Conservation (phyloP, 2,329 filamentous ascomycete genomes). For the Sclerotinia sclerotiorum region DNA sequence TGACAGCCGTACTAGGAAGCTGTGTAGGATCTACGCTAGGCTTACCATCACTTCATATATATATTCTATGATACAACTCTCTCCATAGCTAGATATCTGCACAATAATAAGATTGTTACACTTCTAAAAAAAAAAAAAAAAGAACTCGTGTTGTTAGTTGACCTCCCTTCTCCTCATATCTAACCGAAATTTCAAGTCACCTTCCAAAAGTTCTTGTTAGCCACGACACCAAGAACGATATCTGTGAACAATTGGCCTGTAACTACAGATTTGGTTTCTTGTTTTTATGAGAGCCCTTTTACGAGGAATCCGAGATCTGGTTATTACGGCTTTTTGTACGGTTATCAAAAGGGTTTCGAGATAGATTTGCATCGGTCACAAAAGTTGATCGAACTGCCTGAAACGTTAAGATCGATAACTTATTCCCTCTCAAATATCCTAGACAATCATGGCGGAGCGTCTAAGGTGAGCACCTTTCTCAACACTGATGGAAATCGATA, state of each 20-base stretch:
- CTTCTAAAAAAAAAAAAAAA: too few species aligned
- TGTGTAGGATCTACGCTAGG: too few species aligned
- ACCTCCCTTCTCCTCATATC: too few species aligned
- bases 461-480: background rate
- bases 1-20: too few species aligned
- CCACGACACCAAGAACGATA: background rate
- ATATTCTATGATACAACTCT: too few species aligned
- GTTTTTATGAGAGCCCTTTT: background rate
- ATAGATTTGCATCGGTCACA: background rate
- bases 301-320: background rate
- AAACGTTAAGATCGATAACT: background rate
- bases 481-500: background rate
- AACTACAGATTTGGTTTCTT: background rate
- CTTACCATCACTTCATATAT: too few species aligned
- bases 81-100: too few species aligned
- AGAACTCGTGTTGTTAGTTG: too few species aligned
- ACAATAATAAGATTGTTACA: too few species aligned
- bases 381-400: background rate
- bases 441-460: background rate
- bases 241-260: background rate
- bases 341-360: background rate
- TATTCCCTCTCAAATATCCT: background rate
- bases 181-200: background rate
- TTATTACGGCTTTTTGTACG: background rate
- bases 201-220: background rate